Base-by-base conservation (phyloP, 345 rosid species). In the Ceriops tagal region DNA sequence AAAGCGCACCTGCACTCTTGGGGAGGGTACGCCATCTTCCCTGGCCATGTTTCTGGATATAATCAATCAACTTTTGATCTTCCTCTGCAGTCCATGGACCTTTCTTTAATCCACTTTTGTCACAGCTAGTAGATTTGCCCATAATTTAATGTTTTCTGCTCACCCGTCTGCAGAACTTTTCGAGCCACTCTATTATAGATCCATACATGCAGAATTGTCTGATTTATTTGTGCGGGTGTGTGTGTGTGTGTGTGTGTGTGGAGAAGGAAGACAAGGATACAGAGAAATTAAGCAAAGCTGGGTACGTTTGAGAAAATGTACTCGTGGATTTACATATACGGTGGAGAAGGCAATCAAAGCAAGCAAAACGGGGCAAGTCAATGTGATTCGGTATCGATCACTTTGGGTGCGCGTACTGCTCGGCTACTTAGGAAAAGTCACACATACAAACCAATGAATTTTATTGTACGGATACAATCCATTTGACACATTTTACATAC, bases 21-120 rank as follows among this genome's bases (percentile, higher is more conserved):
- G 96, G 98, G 20, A 92, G 90, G 37, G 79, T 79, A 34, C 96
- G 78, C 98, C 98, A 92, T 79, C 84, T 83, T 0, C 96, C 92
- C 47, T 85, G 91, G 10, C 98, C 98, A 64, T 92, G 86, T 61
- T 76, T 78, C 61, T 81, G 84, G 57, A 92, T 88, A 75, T 90
- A 90, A 56, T 76, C 78, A 26, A 84, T 30, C 68, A 92, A 81
- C 60, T 79, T 88, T 57, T 86, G 85, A 57, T 92, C 98, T 81
- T 90, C 98, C 72, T 90, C 96, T 0, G 88, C 85, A 27, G 90
- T 88, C 98, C 96, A 92, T 61, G 96, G 96, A 64, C 98, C 98
- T 73, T 86, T 92, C 82, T 88, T 92, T 78, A 88, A 61, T 46
- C 86, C 95, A 74, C 66, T 78, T 69, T 83, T 82, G 63, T 86